Percentiles rank a stretch among this genome's conserved stretches.
Conservation (phyloP, 805 yeast genomes). For the Candida pini region DNA sequence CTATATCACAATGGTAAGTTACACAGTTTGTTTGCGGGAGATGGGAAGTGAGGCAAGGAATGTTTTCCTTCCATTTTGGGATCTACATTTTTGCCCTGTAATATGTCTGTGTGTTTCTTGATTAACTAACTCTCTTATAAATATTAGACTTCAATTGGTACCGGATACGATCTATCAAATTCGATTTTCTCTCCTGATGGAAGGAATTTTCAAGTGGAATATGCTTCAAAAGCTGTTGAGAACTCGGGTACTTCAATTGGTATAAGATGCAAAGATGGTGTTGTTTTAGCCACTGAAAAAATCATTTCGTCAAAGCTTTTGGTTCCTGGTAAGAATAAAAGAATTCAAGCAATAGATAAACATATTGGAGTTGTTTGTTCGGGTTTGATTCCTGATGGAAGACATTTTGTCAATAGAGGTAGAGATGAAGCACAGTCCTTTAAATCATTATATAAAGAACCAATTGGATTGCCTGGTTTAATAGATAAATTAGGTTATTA, state of each 20-base stretch:
- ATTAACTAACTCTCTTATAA: neutral
- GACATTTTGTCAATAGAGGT: conserved; percentile 86
- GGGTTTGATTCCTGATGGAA: conserved; percentile 94
- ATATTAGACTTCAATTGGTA: conserved; percentile 79
- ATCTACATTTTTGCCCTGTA: no score
- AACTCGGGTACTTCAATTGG: conserved; percentile 96
- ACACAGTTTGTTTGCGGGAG: no score
- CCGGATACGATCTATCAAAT: conserved; percentile 97
- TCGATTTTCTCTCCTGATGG: conserved; percentile 94
- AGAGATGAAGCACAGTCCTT: conserved; percentile 85
- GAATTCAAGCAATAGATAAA: conserved; percentile 89
- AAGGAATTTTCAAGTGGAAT: conserved; percentile 95
- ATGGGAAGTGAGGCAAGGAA: no score
- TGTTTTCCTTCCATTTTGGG: no score
- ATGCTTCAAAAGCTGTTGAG: conserved; percentile 96
- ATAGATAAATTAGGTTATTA: conserved; percentile 85
- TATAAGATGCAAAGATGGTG: conserved; percentile 85
- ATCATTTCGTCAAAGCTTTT: conserved; percentile 78
- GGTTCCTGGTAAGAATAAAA: conserved; percentile 82
- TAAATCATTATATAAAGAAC: conserved; percentile 68
- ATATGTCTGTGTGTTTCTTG: no score
- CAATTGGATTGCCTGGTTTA: conserved; percentile 74
- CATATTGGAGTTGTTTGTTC: conserved; percentile 94
- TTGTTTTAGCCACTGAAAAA: conserved; percentile 97
- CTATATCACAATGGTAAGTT: no score